A percentile compares a stretch with the other conserved stretches of the same genome.
These are phyloP conservation scores for Brettanomyces custersianus DNA, from an alignment of 805 yeast species.

Conservation along the genomic window DNA sequence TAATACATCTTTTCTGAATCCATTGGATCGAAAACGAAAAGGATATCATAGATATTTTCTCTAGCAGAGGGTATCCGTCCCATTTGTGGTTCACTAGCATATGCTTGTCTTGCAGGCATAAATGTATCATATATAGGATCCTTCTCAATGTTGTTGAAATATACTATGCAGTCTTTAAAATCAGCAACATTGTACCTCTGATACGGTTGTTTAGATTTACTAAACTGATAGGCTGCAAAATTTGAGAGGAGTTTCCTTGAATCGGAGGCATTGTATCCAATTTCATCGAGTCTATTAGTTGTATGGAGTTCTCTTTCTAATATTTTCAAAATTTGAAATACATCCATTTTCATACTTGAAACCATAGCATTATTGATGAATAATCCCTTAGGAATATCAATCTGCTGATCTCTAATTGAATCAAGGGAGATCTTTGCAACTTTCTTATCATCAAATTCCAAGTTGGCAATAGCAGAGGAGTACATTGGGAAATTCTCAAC, in stretches of 20 bases:
- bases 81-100: slow-evolving; percentile 32
- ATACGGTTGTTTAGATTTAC: slow-evolving; percentile 5
- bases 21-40: slow-evolving; percentile 59
- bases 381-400: slow-evolving; percentile 32
- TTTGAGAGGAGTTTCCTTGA: slow-evolving; percentile 31
- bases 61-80: slow-evolving; percentile 62
- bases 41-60: slow-evolving; percentile 68
- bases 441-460: slow-evolving; percentile 7
- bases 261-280: slow-evolving; percentile 25
- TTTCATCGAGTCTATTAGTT: slow-evolving; percentile 14
- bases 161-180: slow-evolving; percentile 37
- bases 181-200: slow-evolving; percentile 18
- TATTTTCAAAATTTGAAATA: slow-evolving; percentile 31
- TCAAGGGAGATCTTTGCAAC: slow-evolving; percentile 1
- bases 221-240: slow-evolving; percentile 24
- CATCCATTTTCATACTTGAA: slow-evolving; percentile 33
- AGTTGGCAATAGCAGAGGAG: slow-evolving; percentile 30
- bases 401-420: slow-evolving; percentile 3
- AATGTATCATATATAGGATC: slow-evolving; percentile 47
- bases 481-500: slow-evolving; percentile 49
- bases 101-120: slow-evolving; percentile 36
- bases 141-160: slow-evolving; percentile 66
- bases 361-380: slow-evolving; percentile 65
- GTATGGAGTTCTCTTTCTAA: slow-evolving; percentile 28
- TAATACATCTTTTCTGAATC: slow-evolving; percentile 42